Evolutionary conservation across 768 basidiomycete genomes (phyloP).

Genomic region (Hysterangium stoloniferum): DNA sequence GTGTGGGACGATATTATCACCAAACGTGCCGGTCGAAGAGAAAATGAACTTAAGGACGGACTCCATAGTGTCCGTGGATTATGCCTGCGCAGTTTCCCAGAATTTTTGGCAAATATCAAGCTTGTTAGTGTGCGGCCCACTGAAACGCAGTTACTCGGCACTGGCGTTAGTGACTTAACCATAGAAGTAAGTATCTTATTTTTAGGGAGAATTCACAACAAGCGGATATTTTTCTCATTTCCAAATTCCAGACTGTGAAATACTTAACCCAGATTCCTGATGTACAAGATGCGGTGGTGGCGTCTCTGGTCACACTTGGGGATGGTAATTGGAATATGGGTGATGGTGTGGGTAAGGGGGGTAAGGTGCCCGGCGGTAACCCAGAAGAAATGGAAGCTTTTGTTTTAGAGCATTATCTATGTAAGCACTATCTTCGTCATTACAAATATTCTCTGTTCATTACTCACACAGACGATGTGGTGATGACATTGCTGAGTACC

Average conservation of each 20-base stretch:
- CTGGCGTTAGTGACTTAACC: constrained; percentile 47
- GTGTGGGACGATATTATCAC: constrained; percentile 63
- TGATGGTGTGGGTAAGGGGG: constrained; percentile 54
- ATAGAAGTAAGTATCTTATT: constrained; percentile 30
- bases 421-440: constrained; percentile 32
- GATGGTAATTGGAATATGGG: constrained; percentile 94
- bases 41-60: constrained; percentile 68
- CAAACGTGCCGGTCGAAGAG: constrained; percentile 38
- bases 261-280: constrained; percentile 67
- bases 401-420: constrained; percentile 68
- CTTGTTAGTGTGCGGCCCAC: constrained; percentile 41
- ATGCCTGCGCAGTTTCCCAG: constrained; percentile 77
- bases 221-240: neutral
- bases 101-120: constrained; percentile 75
- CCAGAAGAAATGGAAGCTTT: constrained; percentile 38
- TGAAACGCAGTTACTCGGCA: constrained; percentile 52
- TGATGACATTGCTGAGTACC: constrained; percentile 53
- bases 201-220: neutral
- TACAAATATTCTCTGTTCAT: neutral
- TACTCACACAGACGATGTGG: constrained; percentile 53
- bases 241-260: constrained; percentile 46
- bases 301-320: constrained; percentile 62
- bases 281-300: constrained; percentile 57
- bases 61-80: constrained; percentile 55
- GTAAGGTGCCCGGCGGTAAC: constrained; percentile 38